Base-by-base conservation (phyloP, 75 land plant genomes). In the Picea glauca region DNA sequence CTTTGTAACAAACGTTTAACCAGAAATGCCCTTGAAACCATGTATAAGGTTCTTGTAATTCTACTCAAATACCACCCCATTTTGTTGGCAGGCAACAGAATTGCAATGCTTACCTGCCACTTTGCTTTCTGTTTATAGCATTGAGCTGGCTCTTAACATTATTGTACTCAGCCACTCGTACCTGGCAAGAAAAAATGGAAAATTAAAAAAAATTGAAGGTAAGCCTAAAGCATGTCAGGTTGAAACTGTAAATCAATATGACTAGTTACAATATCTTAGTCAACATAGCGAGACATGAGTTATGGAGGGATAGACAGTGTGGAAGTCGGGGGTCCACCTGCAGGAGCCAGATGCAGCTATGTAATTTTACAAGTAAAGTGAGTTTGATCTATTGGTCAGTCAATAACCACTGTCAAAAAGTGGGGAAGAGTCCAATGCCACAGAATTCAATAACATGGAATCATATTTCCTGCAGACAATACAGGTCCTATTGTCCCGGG, bases 161-260 rank as follows among this genome's bases (percentile, higher is more conserved):
- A 80, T 83, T 94, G 80, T 93, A 96, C 81, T 96, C 99, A 73
- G 98, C 93, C 72, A 87, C 92, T 62, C 99, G 91, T 77, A 96
- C 89, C 98, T 96, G 56, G 21, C 13, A 70, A 35, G 46, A 46
- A 33, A 68, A 35, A 5, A 68, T 38, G 9, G 21, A 68, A 68
- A 46, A 43, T 50, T 50, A 8, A 9, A 50, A 8, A 66, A 70
- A 40, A 70, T 5, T 70, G 7, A 70, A n/a, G 46, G 13, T 70
- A 7, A n/a, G 15, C 8, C 13, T 40, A 15, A 2, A 7, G 23
- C 21, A n/a, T n/a, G 56, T 50, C 56, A 9, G 1, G 56, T 50
- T 50, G 56, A 50, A 50, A 1, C 56, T 9, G 12, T 0, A 50
- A 50, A 50, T 9, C 11, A 50, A 50, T 50, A 9, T 50, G 56